Evolutionary conservation across 805 yeast genomes (phyloP), one percentile per base, ranked within the genome.

Genomic region (Metschnikowia reukaufii): DNA sequence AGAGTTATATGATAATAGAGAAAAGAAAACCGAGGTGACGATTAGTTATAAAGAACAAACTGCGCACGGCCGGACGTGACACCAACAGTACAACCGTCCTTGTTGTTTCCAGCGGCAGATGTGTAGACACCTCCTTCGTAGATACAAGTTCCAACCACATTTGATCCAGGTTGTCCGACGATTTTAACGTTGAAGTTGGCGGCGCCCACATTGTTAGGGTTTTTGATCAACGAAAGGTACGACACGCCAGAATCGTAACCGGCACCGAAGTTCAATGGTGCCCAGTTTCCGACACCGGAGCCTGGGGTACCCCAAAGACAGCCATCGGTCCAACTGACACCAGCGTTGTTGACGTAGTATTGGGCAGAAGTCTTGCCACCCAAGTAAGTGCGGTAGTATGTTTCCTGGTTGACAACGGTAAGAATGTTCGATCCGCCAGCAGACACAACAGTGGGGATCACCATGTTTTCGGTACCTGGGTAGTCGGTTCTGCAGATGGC

Each of bases 391-490:
- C 82, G 94, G 80, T 92, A 92, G 74, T 83, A 84, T 54, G 75
- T 61, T 56, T 74, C 84, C 65, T 82, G 80, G 68, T 89, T 78
- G 54, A 91, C 97, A 57, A 86, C 95, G 44, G 96, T 77, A 58
- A 90, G 73, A 48, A 86, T 84, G 62, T 77, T 68, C 32, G 78
- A 58, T 32, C 73, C 60, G 60, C 96, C 96, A 49, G 85, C 86
- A 29, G 66, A 67, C 44, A 91, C 86, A 53, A 81, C 74, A 50
- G 98, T 91, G 67, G 99, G 98, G 52, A 92, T 79, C 57, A 84
- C 95, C 98, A 92, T 94, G 81, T 90, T 90, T 77, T 92, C 99
- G 55, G 97, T 85, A 75, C 99, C 99, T 64, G 99, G 99, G 82
- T 92, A 92, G 70, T 92, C 99, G 52, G 99, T 92, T 78, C 97